phyloP scores from a whole-genome alignment of 148 eudicot species.

The Chenopodium formosanum region DNA sequence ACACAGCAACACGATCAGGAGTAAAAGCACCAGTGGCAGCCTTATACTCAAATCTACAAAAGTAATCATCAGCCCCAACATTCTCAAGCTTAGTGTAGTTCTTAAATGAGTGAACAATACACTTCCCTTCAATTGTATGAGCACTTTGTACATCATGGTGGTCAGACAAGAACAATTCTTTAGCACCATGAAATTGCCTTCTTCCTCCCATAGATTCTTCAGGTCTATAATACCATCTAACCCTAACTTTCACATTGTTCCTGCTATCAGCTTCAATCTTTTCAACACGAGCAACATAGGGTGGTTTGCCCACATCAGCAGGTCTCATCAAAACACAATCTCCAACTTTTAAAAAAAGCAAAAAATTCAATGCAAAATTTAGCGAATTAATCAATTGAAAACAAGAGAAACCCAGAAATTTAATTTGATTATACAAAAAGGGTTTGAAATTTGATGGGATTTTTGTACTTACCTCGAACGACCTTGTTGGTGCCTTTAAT shows the following conservation, averaged over 20 bases:
- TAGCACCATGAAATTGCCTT: slow-evolving; percentile 78
- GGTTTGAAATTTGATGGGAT: background rate
- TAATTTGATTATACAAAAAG: background rate
- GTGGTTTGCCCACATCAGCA: slow-evolving; percentile 65
- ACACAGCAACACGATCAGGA: slow-evolving; percentile 93
- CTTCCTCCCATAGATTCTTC: slow-evolving; percentile 94
- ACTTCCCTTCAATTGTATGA: slow-evolving; percentile 84
- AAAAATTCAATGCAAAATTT: background rate
- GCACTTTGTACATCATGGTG: slow-evolving; percentile 86
- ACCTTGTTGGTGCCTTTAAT: slow-evolving; percentile 74
- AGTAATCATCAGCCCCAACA: slow-evolving; percentile 86
- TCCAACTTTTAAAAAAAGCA: slow-evolving; percentile 42
- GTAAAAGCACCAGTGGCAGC: slow-evolving; percentile 79
- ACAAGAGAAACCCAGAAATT: background rate
- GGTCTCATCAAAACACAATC: slow-evolving; percentile 86
- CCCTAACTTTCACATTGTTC: slow-evolving; percentile 65
- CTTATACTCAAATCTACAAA: slow-evolving; percentile 84
- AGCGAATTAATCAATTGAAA: background rate
- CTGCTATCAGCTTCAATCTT: slow-evolving; percentile 57
- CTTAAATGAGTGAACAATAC: slow-evolving; percentile 77
- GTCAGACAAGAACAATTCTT: slow-evolving; percentile 84
- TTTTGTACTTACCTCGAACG: slow-evolving; percentile 43
- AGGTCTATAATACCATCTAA: slow-evolving; percentile 90
- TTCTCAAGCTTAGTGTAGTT: slow-evolving; percentile 82
- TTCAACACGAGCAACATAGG: slow-evolving; percentile 78